These are phyloP conservation scores for Astragalus glycyphyllos DNA, from an alignment of 306 rosid genomes.

Conservation along the genomic window DNA sequence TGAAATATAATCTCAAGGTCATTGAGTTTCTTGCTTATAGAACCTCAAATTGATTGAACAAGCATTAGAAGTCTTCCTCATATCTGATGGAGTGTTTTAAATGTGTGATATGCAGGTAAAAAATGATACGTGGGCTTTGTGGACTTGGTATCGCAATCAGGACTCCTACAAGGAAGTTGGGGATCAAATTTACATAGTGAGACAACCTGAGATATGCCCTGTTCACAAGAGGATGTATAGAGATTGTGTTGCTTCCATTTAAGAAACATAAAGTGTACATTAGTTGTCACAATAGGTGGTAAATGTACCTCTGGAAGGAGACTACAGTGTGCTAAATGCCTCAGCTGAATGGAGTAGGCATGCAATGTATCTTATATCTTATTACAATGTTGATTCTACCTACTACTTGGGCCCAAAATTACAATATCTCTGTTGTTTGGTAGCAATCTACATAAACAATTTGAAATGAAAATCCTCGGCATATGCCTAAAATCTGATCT, in stretches of 20 bases:
- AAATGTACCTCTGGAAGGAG: not conserved
- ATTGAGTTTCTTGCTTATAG: not conserved
- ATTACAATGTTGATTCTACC: conserved; percentile 15
- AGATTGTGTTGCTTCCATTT: conserved; percentile 44
- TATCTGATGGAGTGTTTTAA: conserved; percentile 23
- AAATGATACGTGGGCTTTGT: conserved; percentile 82
- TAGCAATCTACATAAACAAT: conserved; percentile 2
- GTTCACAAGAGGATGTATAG: conserved; percentile 29
- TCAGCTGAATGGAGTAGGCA: conserved; percentile 12
- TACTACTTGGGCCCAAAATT: not conserved
- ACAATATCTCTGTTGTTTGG: not conserved
- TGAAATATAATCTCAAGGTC: conserved; percentile 6
- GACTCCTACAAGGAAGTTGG: conserved; percentile 60
- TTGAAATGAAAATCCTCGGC: conserved; percentile 4
- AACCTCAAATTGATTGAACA: conserved; percentile 4
- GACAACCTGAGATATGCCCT: conserved; percentile 68
- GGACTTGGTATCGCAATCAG: conserved; percentile 88
- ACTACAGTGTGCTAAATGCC: not conserved
- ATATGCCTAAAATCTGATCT: not conserved
- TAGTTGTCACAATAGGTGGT: not conserved
- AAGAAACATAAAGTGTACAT: conserved; percentile 2
- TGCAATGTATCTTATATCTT: conserved; percentile 1
- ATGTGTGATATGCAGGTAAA: conserved; percentile 61
- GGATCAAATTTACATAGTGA: conserved; percentile 78
- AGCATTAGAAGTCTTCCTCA: conserved; percentile 13